These are phyloP conservation scores for Amorphotheca resinae DNA, from an alignment of 495 filamentous ascomycete species.

Conservation along the genomic window DNA sequence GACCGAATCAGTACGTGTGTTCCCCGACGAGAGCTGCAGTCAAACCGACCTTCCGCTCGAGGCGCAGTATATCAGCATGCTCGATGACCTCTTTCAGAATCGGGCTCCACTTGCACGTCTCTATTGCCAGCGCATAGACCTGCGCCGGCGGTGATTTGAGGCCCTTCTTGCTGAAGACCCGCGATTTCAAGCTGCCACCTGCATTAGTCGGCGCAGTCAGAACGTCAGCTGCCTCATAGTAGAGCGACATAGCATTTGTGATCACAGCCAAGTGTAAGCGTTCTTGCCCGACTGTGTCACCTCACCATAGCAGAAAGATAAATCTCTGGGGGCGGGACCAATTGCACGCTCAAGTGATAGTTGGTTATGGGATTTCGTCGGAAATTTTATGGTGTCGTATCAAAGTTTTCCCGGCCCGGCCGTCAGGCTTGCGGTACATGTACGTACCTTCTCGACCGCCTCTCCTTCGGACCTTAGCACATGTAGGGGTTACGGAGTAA, in stretches of 20 bases:
- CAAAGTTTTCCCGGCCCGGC: too few relatives aligned
- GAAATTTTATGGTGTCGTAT: too few relatives aligned
- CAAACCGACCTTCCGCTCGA: constrained; percentile 67
- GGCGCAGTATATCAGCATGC: constrained; percentile 49
- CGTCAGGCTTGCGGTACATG: too few relatives aligned
- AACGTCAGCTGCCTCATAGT: constrained; percentile 74
- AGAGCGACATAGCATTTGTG: constrained; percentile 67
- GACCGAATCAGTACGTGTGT: constrained; percentile 4
- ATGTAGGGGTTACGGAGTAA: too few relatives aligned
- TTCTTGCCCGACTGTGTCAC: background rate
- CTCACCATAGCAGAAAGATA: background rate
- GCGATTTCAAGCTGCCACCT: constrained; percentile 69
- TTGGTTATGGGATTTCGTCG: too few relatives aligned
- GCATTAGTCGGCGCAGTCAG: constrained; percentile 46
- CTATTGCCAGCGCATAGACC: constrained; percentile 71
- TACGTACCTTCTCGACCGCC: too few relatives aligned
- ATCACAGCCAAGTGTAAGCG: background rate
- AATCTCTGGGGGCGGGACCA: too few relatives aligned
- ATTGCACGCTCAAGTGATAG: too few relatives aligned
- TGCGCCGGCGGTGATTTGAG: constrained; percentile 68
- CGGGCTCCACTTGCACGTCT: constrained; percentile 81
- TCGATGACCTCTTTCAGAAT: constrained; percentile 81
- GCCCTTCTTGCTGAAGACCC: constrained; percentile 57
- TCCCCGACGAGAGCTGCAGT: background rate
- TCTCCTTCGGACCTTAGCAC: too few relatives aligned